Base-by-base conservation (phyloP, 495 filamentous ascomycete genomes). In the Xylaria curta region DNA sequence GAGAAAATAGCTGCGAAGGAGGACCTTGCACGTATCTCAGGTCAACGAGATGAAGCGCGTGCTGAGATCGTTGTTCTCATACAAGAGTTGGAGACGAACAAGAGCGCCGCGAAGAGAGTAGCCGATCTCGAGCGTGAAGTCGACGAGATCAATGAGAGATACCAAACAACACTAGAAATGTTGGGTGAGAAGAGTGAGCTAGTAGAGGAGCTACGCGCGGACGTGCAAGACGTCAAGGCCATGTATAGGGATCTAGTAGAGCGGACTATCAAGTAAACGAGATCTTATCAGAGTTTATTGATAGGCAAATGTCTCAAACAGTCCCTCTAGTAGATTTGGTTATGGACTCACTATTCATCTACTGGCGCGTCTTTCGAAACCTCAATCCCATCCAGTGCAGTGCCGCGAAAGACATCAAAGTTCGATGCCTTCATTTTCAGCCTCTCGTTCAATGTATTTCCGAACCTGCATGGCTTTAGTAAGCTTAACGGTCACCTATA, bases 111-210 rank as follows among this genome's bases (percentile, higher is more conserved):
- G 49, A 81, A 84, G 72, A 87, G 83, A 61, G 87, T 93, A 13
- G 85, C 85, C 51, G 87, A 86, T 66, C 78, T 97, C 2, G 92
- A 97, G 79, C 82, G 79, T 59, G 89, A 91, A 71, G 80, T 95
- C 21, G 81, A 81, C 62, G 90, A 90, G 59, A 80, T 93, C 69
- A 86, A 89, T 73, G 82, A 87, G 73, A 84, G 95, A 74, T 97
- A 98, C 78, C 89, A 95, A 80, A 96, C 94, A 1, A 95, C 93
- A 56, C 84, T 99, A 53, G 95, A 98, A 84, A 91, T 99, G 91
- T 81, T 98, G 49, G 96, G 96, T 13, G 96, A 99, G 87, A 97
- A 97, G 89, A 97, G 93, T 78, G 96, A 98, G 86, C 81, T 90
- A 78, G 94, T 97, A 17, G 93, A 97, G 73, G 95, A 98, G 85